These are phyloP conservation scores for Monosporascus sp. DNA, from an alignment of 2,329 filamentous ascomycete species.

Conservation along the genomic window DNA sequence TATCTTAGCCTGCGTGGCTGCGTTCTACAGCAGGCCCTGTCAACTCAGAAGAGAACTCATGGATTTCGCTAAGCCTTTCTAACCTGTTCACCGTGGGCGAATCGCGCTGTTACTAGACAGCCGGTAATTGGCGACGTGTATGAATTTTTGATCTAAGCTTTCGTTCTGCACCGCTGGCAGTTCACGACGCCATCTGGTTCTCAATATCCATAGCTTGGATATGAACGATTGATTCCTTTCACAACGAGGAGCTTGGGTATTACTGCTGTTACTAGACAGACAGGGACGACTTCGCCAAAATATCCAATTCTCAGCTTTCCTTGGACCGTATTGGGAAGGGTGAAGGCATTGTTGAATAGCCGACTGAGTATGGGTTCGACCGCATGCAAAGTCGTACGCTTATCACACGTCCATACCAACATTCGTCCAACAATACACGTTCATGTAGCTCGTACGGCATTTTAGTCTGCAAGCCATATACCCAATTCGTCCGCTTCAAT, in stretches of 20 bases:
- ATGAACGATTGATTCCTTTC: slow-evolving; percentile 5
- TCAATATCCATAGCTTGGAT: slow-evolving; percentile 9
- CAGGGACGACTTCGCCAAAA: slow-evolving; percentile 3
- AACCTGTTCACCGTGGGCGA: slow-evolving; percentile 2
- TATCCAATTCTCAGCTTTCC: background rate
- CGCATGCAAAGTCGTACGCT: slow-evolving; percentile 1
- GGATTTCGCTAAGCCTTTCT: background rate
- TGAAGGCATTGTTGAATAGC: background rate
- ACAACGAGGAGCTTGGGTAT: slow-evolving; percentile 5
- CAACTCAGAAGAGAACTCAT: background rate
- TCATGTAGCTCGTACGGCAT: background rate
- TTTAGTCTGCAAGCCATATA: background rate
- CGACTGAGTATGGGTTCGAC: background rate
- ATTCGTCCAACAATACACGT: background rate
- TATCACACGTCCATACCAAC: background rate
- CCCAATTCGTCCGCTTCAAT: background rate
- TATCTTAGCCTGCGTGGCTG: background rate
- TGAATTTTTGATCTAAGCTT: slow-evolving; percentile 1
- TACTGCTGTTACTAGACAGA: slow-evolving; percentile 30
- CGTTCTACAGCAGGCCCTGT: background rate
- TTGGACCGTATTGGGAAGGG: background rate
- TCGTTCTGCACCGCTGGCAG: slow-evolving; percentile 2
- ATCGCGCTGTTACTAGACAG: slow-evolving; percentile 25
- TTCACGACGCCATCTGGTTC: slow-evolving; percentile 7
- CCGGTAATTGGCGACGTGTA: slow-evolving; percentile 6